Evolutionary conservation across 2,329 filamentous ascomycete genomes (phyloP).

Genomic region (Fusarium marasasianum): DNA sequence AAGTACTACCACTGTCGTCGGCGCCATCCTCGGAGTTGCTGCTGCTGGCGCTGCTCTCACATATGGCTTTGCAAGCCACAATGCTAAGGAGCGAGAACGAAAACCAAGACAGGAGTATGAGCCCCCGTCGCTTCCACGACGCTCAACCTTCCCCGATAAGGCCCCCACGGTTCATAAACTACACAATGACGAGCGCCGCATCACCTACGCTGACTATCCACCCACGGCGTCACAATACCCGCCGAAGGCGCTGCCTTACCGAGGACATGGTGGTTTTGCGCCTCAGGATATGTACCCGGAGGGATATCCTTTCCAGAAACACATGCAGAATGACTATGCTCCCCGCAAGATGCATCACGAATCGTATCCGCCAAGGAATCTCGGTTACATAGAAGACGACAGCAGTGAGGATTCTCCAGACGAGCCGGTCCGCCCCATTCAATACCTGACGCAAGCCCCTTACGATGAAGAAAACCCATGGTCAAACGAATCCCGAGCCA

Average conservation of each 20-base stretch:
- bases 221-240: conserved; percentile 30
- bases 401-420: conserved; percentile 40
- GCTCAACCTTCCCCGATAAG: conserved; percentile 59
- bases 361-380: conserved; percentile 33
- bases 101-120: conserved; percentile 55
- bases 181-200: conserved; percentile 32
- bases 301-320: conserved; percentile 35
- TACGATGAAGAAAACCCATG: conserved; percentile 33
- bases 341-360: conserved; percentile 38
- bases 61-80: conserved; percentile 72
- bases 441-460: conserved; percentile 39
- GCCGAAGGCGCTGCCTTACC: conserved; percentile 35
- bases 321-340: conserved; percentile 31
- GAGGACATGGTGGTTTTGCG: conserved; percentile 32
- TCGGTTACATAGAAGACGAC: conserved; percentile 42
- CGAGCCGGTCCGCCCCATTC: conserved; percentile 27
- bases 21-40: conserved; percentile 80
- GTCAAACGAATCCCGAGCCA: conserved; percentile 13
- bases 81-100: conserved; percentile 57
- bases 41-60: conserved; percentile 73
- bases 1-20: conserved; percentile 72
- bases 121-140: conserved; percentile 52
- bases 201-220: conserved; percentile 31
- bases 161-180: conserved; percentile 42
- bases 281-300: conserved; percentile 35